Base-by-base conservation (phyloP, 768 basidiomycete genomes). In the Suillus subaureus region DNA sequence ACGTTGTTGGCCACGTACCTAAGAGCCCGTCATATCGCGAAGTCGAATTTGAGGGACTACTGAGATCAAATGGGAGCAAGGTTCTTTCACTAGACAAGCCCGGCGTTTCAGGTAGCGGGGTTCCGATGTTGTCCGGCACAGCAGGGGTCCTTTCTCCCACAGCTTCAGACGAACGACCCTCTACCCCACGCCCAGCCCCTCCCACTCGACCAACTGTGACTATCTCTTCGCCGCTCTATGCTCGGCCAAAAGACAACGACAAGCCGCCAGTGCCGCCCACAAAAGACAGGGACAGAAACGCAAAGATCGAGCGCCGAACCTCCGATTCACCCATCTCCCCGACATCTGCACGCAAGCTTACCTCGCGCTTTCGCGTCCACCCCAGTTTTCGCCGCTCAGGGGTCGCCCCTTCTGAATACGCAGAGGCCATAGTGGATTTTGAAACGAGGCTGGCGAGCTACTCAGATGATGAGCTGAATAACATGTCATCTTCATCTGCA, bases 1-100 rank as follows among this genome's bases (percentile, higher is more conserved):
- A 92, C 69, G 85, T 89, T 21, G 71, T 86, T 77, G 71, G 91
- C 73, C 68, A 85, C 78, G 82, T 90, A 73, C 70, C 91, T 75
- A 68, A 82, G 70, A 76, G 86, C 57, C 81, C 85, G 1, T 80
- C 78, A 52, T 71, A 83, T 57, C 85, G 87, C 49, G 93, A 92
- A 74, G 84, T 87, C 58, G 93, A 94, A 71, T 94, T 94, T 68
- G 93, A 94, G 71, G 87, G 88, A 15, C 81, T 94, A 60, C 75
- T 94, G 35, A 83, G 86, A 37, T 86, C 83, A 11, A 83, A 84
- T 33, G 78, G 76, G 8, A 83, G 82, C 66, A 84, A 83, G 65
- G 70, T 84, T 54, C 70, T 77, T 13, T 64, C 78, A 40, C 64
- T 77, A 40, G 73, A 76, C 31, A 78, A 78, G 55, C 68, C 64